Evolutionary conservation across 345 rosid genomes (phyloP).

Genomic region (Garcia nutans): DNA sequence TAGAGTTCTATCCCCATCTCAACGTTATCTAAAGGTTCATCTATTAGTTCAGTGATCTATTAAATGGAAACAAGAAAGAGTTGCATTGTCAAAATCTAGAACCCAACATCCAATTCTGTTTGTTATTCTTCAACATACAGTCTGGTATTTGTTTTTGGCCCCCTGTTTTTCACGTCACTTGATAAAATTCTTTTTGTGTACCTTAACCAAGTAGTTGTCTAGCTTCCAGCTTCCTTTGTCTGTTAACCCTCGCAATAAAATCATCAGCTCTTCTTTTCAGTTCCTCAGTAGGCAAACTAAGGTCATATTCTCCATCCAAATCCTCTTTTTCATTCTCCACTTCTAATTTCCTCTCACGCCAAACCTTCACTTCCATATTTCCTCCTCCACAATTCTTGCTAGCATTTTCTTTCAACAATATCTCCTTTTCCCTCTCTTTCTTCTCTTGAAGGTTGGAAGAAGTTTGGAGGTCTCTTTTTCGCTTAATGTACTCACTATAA

Average conservation of each 20-base stretch:
- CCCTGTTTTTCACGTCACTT: too few species aligned
- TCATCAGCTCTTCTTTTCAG: constrained; percentile 67
- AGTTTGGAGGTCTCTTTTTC: constrained; percentile 20
- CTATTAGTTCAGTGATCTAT: not conserved
- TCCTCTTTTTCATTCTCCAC: constrained; percentile 17
- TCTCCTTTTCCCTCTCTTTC: constrained; percentile 13
- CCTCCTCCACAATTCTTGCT: constrained; percentile 12
- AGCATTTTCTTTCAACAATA: constrained; percentile 16
- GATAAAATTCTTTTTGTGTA: not conserved
- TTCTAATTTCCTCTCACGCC: constrained; percentile 3
- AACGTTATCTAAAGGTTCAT: not conserved
- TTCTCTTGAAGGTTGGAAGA: constrained; percentile 9
- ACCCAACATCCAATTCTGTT: not conserved
- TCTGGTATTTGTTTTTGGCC: too few species aligned
- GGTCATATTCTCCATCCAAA: constrained; percentile 13
- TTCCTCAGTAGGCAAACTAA: constrained; percentile 42
- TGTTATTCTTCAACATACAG: not conserved
- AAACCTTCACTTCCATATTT: constrained; percentile 4
- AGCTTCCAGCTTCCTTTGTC: constrained; percentile 54
- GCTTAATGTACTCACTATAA: constrained; percentile 38
- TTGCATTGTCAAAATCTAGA: not conserved
- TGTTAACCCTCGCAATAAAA: constrained; percentile 62
- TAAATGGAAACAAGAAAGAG: not conserved
- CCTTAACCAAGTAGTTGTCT: not conserved
- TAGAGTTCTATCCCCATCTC: not conserved